Conservation (phyloP, 192 early-diverging fungal species). For the Umbelopsis sp. region DNA sequence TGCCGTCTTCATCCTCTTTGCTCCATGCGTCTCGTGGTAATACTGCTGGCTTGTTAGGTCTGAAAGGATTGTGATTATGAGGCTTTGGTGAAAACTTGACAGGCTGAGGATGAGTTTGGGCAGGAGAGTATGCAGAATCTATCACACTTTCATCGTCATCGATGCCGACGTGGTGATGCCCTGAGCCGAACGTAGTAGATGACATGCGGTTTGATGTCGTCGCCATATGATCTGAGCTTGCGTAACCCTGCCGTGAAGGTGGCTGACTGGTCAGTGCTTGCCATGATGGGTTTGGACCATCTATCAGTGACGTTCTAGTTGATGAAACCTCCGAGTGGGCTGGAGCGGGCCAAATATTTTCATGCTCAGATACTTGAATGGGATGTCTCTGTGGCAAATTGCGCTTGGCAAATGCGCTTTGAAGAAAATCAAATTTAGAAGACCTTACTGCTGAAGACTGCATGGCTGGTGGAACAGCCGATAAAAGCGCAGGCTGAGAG, state of each 20-base stretch:
- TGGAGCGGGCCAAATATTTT: neutral
- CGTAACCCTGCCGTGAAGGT: neutral
- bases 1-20: conserved; percentile 10
- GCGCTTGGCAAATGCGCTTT: conserved; percentile 1
- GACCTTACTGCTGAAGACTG: neutral
- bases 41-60: neutral
- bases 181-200: neutral
- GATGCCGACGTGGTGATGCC: neutral
- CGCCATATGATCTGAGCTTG: neutral
- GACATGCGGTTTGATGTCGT: conserved; percentile 2
- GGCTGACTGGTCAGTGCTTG: neutral
- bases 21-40: conserved; percentile 1
- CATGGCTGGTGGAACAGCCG: neutral
- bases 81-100: neutral
- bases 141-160: conserved; percentile 9
- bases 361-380: neutral
- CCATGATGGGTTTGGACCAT: neutral
- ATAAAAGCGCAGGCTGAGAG: neutral
- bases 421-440: conserved; percentile 12
- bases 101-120: neutral
- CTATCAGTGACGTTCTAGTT: neutral
- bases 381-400: neutral
- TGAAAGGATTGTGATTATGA: neutral
- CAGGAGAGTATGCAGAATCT: neutral
- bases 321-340: neutral